Base-by-base conservation (phyloP, 441 rosid genomes). In the Raphanus hybrid region DNA sequence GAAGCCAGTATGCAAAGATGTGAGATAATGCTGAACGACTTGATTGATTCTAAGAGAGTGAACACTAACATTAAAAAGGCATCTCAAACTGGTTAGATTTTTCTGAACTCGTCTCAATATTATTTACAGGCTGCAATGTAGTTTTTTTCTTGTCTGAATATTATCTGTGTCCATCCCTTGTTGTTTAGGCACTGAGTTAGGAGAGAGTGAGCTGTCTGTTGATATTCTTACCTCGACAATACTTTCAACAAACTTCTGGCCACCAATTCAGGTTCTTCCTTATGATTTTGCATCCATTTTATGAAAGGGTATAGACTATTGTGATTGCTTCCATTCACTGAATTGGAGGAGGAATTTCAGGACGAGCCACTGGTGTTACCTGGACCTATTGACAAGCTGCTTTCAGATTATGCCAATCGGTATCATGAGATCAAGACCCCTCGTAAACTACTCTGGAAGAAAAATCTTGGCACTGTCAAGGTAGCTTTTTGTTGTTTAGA, bases 21-120 rank as follows among this genome's bases (percentile, higher is more conserved):
- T 77, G 99, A 96, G 88, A 96, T 93, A 63, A 96, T 96, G 99
- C 88, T 96, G 70, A 96, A 93, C 79, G 99, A 96, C 85, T 83
- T 96, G 79, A 96, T 91, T 83, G 96, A 91, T 87, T 96, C 99
- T 37, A 96, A 96, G 86, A 93, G 97, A 86, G 93, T 90, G 67
- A 93, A 91, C 85, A 86, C 91, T 61, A 93, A 90, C 83, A 90
- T 96, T 69, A 96, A 92, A 85, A 81, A 89, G 64, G 83, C 87
- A 84, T 82, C 86, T 74, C 89, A 82, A 82, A 73, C 81, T 74
- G 90, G 98, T 91, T 39, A 45, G 4, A 60, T 70, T 61, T 64
- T 64, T 37, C 71, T 78, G 48, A 74, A 32, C 52, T 71, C 39
- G 50, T 50, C 60, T 78, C 57, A 9, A 1, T 75, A 60, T 57